phyloP scores from a whole-genome alignment of 148 eudicot genomes.

The Fagopyrum tataricum region DNA sequence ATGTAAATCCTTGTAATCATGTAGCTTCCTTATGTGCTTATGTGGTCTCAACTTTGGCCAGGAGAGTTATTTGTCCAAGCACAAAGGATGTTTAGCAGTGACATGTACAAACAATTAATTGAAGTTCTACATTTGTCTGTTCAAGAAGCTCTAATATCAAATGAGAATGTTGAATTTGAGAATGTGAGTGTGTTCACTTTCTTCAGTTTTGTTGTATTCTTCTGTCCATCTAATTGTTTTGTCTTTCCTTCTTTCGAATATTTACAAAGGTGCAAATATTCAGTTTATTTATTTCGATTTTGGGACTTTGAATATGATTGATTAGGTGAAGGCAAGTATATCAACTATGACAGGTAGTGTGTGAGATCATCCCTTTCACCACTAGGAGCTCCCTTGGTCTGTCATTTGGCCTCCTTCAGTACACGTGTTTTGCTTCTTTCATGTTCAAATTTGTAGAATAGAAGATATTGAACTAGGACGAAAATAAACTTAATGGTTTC shows the following conservation, averaged over 20 bases:
- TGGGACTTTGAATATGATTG: not conserved
- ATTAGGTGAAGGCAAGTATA: not conserved
- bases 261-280: not conserved
- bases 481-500: not conserved
- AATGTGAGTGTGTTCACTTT: conserved; percentile 37
- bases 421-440: not conserved
- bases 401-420: not conserved
- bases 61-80: conserved; percentile 90
- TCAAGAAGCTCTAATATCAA: conserved; percentile 36
- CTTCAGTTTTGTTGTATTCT: not conserved
- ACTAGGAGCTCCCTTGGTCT: not conserved
- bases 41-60: conserved; percentile 23
- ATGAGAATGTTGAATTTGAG: conserved; percentile 59
- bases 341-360: not conserved
- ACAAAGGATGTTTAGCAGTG: conserved; percentile 63
- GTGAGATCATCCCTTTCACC: not conserved
- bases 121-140: conserved; percentile 49
- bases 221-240: not conserved
- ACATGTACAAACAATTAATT: conserved; percentile 74
- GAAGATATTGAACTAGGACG: not conserved
- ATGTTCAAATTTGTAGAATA: not conserved
- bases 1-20: not conserved
- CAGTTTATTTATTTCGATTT: not conserved
- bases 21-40: conserved; percentile 13
- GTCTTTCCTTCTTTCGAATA: not conserved